Percentiles rank a stretch among this genome's conserved stretches.
phyloP scores from a whole-genome alignment of 164 flowering plant genomes.

The Umbellularia californica region DNA sequence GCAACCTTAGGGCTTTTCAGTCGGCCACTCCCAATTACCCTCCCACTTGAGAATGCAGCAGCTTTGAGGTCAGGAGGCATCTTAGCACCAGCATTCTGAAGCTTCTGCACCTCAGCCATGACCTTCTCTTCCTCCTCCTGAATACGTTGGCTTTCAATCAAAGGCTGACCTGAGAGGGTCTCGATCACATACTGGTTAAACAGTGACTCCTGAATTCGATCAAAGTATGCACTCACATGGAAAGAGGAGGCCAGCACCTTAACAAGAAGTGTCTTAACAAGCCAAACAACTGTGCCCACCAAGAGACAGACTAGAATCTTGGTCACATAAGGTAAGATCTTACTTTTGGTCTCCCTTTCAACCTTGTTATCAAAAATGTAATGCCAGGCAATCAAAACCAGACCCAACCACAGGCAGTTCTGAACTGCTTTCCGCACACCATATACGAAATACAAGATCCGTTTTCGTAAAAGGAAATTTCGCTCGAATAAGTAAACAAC shows the following conservation, averaged over 20 bases:
- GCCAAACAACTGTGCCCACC: slow-evolving; percentile 46
- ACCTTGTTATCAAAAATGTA: slow-evolving; percentile 45
- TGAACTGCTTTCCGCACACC: slow-evolving; percentile 64
- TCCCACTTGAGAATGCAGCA: slow-evolving; percentile 22
- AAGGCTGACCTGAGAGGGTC: slow-evolving; percentile 48
- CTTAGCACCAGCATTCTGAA: slow-evolving; percentile 40
- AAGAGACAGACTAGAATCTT: slow-evolving; percentile 48
- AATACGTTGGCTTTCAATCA: slow-evolving; percentile 23
- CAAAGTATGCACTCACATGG: slow-evolving; percentile 52
- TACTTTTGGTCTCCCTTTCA: slow-evolving; percentile 23
- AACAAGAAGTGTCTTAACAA: slow-evolving; percentile 44
- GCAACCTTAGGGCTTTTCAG: slow-evolving; percentile 23
- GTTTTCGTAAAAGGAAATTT: slow-evolving; percentile 49
- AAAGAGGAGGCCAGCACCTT: slow-evolving; percentile 52
- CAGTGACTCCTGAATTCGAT: slow-evolving; percentile 53
- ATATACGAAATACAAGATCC: slow-evolving; percentile 70
- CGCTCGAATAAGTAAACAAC: slow-evolving; percentile 55
- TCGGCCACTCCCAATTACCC: slow-evolving; percentile 23
- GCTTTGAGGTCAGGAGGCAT: slow-evolving; percentile 32
- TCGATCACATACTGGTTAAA: slow-evolving; percentile 57
- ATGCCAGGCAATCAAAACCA: slow-evolving; percentile 57
- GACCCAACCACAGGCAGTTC: slow-evolving; percentile 64
- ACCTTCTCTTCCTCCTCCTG: slow-evolving; percentile 35
- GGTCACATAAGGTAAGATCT: slow-evolving; percentile 36
- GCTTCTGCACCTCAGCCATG: slow-evolving; percentile 33